These are phyloP conservation scores for Abrus precatorius DNA, from an alignment of 306 rosid species.

Conservation along the genomic window DNA sequence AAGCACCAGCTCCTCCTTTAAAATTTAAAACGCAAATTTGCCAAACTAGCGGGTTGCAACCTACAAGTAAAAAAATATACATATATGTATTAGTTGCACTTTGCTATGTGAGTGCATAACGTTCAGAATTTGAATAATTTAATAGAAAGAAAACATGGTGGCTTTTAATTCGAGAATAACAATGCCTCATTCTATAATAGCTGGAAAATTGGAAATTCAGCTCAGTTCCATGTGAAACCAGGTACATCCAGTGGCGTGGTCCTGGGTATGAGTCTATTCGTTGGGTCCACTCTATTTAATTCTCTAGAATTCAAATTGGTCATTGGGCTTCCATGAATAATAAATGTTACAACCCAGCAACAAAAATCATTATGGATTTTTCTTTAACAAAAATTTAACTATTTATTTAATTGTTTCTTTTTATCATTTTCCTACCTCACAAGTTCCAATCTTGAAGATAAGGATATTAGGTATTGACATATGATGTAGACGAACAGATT, in stretches of 20 bases:
- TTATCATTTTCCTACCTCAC: neutral
- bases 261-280: constrained; percentile 34
- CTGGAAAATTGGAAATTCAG: constrained; percentile 46
- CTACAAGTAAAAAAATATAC: neutral
- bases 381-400: neutral
- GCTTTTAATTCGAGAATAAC: constrained; percentile 30
- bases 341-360: neutral
- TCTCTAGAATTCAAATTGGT: constrained; percentile 18
- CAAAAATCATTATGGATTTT: neutral
- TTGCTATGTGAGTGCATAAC: constrained; percentile 18
- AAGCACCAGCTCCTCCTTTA: constrained; percentile 15
- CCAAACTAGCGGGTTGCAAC: neutral
- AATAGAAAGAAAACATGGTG: constrained; percentile 20
- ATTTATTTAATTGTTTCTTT: neutral
- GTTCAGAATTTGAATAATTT: constrained; percentile 38
- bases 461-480: neutral
- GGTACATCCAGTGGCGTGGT: constrained; percentile 45
- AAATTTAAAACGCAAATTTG: constrained; percentile 40
- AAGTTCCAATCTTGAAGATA: neutral
- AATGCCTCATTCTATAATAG: constrained; percentile 3
- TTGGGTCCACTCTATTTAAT: constrained; percentile 56
- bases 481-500: constrained; percentile 15
- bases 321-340: constrained; percentile 23
- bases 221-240: constrained; percentile 52
- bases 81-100: neutral